phyloP scores from a whole-genome alignment of 169 alveolate genomes.

The Plasmodium vinckei region DNA sequence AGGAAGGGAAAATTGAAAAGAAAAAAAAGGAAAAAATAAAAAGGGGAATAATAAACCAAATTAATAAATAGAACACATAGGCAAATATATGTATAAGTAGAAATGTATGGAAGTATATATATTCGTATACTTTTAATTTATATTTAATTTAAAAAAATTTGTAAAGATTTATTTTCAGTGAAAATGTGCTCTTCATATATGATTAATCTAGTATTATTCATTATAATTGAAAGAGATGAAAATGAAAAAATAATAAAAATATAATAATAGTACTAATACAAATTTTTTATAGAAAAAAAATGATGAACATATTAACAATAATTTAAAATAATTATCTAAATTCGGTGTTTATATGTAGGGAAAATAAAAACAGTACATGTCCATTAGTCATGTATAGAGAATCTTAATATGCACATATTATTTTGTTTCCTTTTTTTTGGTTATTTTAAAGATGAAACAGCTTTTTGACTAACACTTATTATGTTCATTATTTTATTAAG shows the following conservation, averaged over 20 bases:
- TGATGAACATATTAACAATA: too few relatives aligned
- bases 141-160: constrained; percentile 23
- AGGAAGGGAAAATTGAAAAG: background rate
- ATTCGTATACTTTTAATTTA: background rate
- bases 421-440: background rate
- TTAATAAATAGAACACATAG: background rate
- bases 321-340: too few relatives aligned
- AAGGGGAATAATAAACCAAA: background rate
- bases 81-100: background rate
- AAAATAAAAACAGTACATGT: too few relatives aligned
- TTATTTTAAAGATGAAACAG: constrained; percentile 51
- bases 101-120: background rate
- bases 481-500: constrained; percentile 33
- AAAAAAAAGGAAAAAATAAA: background rate
- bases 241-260: too few relatives aligned
- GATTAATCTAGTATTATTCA: too few relatives aligned
- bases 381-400: too few relatives aligned
- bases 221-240: too few relatives aligned
- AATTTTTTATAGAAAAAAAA: too few relatives aligned
- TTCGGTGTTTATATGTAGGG: too few relatives aligned
- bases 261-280: too few relatives aligned
- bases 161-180: too few relatives aligned
- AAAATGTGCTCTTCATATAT: too few relatives aligned
- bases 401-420: background rate
- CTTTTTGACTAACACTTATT: constrained; percentile 49